These are phyloP conservation scores for Suhomyces sp. DNA, from an alignment of 805 yeast genomes.

Conservation along the genomic window DNA sequence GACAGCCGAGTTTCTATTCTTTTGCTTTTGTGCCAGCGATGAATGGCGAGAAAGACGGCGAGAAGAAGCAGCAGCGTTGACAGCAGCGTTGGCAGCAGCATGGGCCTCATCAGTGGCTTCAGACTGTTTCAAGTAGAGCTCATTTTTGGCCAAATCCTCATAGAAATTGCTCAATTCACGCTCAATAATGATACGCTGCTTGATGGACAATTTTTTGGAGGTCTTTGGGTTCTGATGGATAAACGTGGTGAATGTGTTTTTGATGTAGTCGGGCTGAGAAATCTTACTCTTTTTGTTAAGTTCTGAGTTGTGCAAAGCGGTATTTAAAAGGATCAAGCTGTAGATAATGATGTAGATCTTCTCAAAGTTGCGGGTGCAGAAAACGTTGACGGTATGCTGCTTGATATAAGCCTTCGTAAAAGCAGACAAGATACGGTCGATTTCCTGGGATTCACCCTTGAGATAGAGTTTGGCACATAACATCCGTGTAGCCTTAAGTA, in stretches of 20 bases:
- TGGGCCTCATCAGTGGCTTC: conserved; percentile 8
- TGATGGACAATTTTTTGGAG: conserved; percentile 28
- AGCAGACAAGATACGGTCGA: conserved; percentile 68
- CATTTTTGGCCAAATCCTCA: conserved; percentile 38
- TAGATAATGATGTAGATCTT: conserved; percentile 68
- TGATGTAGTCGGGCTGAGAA: conserved; percentile 40
- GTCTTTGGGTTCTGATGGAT: conserved; percentile 33
- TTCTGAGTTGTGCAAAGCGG: conserved; percentile 65
- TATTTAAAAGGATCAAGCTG: conserved; percentile 68
- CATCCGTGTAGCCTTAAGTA: conserved; percentile 54
- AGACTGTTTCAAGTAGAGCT: conserved; percentile 38
- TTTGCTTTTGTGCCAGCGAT: conserved; percentile 5
- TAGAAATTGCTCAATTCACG: conserved; percentile 45
- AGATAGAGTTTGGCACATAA: conserved; percentile 68
- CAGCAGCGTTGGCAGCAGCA: not conserved
- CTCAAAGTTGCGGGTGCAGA: conserved; percentile 49
- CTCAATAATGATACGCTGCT: conserved; percentile 42
- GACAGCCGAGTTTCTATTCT: conserved; percentile 2
- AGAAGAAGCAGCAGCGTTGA: not conserved
- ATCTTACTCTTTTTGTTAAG: conserved; percentile 37
- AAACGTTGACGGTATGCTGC: conserved; percentile 47
- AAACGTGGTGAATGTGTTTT: conserved; percentile 42
- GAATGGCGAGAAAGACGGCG: conserved; percentile 10
- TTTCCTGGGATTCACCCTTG: conserved; percentile 79
- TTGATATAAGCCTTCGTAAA: conserved; percentile 63